A percentile compares a stretch with the other conserved stretches of the same genome.
Evolutionary conservation across 495 filamentous ascomycete species (phyloP).

Genomic region (Penicillium canariense): DNA sequence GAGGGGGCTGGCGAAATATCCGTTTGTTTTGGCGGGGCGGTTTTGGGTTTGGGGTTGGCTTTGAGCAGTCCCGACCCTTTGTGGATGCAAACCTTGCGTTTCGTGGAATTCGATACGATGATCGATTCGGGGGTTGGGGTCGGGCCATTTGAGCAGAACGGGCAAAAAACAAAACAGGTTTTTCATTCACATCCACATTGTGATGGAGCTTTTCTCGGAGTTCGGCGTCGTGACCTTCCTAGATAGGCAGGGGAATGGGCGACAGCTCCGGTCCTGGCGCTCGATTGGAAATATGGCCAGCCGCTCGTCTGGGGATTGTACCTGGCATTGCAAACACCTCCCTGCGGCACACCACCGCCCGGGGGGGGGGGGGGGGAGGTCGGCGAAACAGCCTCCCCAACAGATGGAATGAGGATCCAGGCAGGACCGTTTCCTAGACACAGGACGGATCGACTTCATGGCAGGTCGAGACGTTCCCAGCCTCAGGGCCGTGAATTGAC

Average conservation of each 20-base stretch:
- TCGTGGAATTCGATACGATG: not conserved
- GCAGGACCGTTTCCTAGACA: conserved; percentile 5
- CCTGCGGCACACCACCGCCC: conserved; percentile 1
- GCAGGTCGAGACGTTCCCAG: not conserved
- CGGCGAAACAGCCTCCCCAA: not conserved
- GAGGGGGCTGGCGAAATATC: not conserved
- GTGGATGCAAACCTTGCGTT: not conserved
- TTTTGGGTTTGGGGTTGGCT: not conserved
- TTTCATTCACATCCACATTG: not conserved
- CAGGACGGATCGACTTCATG: conserved; percentile 13
- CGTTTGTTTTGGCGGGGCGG: not conserved
- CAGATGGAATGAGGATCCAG: not conserved
- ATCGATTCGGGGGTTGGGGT: not conserved
- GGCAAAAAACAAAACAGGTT: not conserved
- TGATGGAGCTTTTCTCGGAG: not conserved
- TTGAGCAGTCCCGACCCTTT: not conserved
- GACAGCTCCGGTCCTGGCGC: not conserved
- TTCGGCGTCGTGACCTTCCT: not conserved
- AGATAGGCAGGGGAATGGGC: not conserved
- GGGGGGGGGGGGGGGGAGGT: not conserved
- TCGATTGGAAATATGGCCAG: conserved; percentile 20
- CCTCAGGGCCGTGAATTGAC: not conserved
- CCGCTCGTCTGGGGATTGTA: conserved; percentile 14
- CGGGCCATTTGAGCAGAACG: too few relatives aligned
- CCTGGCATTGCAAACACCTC: conserved; percentile 1